A percentile compares a stretch with the other conserved stretches of the same genome.
phyloP scores from a whole-genome alignment of 176 grass and related monocot genomes.

The Ananas comosus region DNA sequence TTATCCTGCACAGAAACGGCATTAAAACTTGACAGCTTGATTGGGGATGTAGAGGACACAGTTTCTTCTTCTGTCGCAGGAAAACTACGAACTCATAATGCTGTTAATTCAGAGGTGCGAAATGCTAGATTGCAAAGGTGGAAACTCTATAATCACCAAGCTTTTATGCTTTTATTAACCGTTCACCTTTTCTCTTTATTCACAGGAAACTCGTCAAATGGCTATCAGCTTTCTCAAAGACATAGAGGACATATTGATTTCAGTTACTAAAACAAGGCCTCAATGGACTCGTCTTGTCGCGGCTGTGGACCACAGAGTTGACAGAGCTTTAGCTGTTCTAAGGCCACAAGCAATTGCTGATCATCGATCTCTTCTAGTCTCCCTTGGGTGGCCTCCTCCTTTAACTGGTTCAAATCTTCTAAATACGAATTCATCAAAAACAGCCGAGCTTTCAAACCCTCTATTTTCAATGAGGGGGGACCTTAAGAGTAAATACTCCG shows the following conservation, averaged over 20 bases:
- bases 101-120: conserved; percentile 50
- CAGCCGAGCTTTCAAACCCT: conserved; percentile 52
- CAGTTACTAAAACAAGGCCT: conserved; percentile 48
- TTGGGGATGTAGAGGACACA: conserved; percentile 77
- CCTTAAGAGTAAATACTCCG: conserved; percentile 68
- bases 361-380: conserved; percentile 61
- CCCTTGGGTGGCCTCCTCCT: conserved; percentile 80
- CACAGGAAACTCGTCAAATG: conserved; percentile 43
- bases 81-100: conserved; percentile 57
- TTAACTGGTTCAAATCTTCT: conserved; percentile 43
- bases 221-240: conserved; percentile 56
- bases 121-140: not conserved
- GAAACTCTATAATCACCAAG: not conserved
- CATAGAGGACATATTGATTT: conserved; percentile 65
- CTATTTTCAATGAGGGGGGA: conserved; percentile 72
- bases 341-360: conserved; percentile 90
- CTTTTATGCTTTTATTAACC: not conserved
- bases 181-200: not conserved
- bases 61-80: conserved; percentile 56
- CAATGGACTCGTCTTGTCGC: conserved; percentile 64
- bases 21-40: conserved; percentile 78
- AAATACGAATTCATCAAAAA: conserved; percentile 37
- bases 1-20: conserved; percentile 59
- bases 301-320: conserved; percentile 80
- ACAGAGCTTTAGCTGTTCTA: conserved; percentile 80